A percentile compares a stretch with the other conserved stretches of the same genome.
Conservation (phyloP, 768 basidiomycete genomes). For the Agrocybe praecox region DNA sequence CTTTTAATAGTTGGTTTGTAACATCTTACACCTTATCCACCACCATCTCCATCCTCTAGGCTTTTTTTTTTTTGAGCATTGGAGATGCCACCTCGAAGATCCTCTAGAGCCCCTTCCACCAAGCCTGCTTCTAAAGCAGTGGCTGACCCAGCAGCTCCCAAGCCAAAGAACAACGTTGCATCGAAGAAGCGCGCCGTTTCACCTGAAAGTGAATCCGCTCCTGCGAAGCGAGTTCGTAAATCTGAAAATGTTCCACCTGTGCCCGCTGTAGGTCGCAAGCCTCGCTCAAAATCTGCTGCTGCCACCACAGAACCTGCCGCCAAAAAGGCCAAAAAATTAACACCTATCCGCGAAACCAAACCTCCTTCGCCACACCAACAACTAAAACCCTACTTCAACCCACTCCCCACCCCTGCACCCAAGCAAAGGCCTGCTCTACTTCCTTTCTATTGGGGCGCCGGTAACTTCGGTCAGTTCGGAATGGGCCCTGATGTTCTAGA, state of each 20-base stretch:
- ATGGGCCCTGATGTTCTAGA: slow-evolving; percentile 76
- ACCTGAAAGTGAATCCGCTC: slow-evolving; percentile 43
- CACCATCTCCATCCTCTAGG: slow-evolving; percentile 15
- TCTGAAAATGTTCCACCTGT: slow-evolving; percentile 42
- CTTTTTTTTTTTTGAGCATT: slow-evolving; percentile 6
- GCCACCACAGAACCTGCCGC: slow-evolving; percentile 10
- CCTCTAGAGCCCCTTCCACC: slow-evolving; percentile 51
- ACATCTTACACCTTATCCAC: slow-evolving; percentile 16
- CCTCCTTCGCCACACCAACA: slow-evolving; percentile 24
- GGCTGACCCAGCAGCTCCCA: slow-evolving; percentile 26
- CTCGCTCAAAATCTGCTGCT: slow-evolving; percentile 21
- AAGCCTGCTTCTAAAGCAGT: slow-evolving; percentile 38
- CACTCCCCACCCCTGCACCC: slow-evolving; percentile 59
- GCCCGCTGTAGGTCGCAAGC: slow-evolving; percentile 24
- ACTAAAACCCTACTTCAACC: slow-evolving; percentile 63
- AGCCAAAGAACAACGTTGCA: slow-evolving; percentile 33
- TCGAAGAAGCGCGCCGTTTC: slow-evolving; percentile 56
- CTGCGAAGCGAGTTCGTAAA: slow-evolving; percentile 55
- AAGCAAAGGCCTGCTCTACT: slow-evolving; percentile 66
- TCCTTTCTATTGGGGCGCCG: slow-evolving; percentile 88
- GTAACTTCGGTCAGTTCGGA: slow-evolving; percentile 95
- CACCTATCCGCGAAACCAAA: slow-evolving; percentile 21
- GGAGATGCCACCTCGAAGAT: slow-evolving; percentile 50
- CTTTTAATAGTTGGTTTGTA: neutral
- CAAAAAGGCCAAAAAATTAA: slow-evolving; percentile 21